These are phyloP conservation scores for Dunaliella primolecta DNA, from an alignment of 139 green algal genomes.

Conservation along the genomic window DNA sequence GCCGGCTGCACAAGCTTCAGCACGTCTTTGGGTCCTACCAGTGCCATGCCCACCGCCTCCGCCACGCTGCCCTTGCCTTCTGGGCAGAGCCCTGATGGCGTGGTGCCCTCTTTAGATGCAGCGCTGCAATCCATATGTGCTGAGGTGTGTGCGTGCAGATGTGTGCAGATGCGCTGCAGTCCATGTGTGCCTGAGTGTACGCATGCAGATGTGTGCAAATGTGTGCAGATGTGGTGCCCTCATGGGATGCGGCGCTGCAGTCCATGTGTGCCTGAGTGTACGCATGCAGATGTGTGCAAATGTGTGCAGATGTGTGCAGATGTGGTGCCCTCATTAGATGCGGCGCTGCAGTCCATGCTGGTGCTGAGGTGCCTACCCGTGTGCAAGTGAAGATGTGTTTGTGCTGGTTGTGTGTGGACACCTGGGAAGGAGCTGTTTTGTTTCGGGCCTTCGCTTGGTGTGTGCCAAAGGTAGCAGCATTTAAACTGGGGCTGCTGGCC, in stretches of 20 bases:
- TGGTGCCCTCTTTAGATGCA: not conserved
- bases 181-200: not conserved
- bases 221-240: no score
- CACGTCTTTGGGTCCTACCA: not conserved
- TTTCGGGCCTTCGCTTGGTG: no score
- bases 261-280: not conserved
- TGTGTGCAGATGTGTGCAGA: no score
- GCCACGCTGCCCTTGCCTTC: not conserved
- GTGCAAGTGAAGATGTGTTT: not conserved
- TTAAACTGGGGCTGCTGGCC: no score
- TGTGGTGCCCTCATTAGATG: no score
- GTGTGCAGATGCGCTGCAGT: not conserved
- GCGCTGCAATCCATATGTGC: constrained; percentile 10
- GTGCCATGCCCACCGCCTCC: no score
- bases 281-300: not conserved
- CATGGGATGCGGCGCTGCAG: no score
- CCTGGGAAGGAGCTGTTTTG: no score
- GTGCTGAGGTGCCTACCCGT: not conserved
- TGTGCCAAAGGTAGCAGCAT: no score
- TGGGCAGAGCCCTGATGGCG: not conserved
- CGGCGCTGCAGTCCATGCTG: no score
- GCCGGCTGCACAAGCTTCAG: constrained; percentile 15
- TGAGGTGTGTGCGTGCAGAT: constrained; percentile 6
- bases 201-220: not conserved
- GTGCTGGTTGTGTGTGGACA: no score